Conservation (phyloP, 768 basidiomycete species). For the Filobasidium floriforme region DNA sequence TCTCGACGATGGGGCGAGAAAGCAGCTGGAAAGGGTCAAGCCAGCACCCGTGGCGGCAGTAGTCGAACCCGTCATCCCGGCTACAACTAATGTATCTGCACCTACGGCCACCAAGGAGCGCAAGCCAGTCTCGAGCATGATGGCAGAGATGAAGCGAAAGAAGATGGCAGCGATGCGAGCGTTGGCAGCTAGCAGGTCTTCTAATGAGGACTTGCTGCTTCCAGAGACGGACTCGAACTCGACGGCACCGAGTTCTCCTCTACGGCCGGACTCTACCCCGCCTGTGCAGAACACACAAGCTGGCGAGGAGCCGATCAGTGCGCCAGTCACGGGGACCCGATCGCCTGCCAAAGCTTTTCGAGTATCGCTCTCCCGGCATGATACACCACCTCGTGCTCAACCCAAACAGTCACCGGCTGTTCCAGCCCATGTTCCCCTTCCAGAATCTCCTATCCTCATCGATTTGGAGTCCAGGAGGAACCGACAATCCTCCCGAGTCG, state of each 20-base stretch:
- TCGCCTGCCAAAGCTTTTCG: not conserved
- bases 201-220: slow-evolving; percentile 1
- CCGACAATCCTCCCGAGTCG: not conserved
- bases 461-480: not conserved
- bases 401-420: not conserved
- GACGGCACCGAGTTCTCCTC: not conserved
- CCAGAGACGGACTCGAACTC: not conserved
- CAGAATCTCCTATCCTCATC: not conserved
- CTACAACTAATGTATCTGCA: not conserved
- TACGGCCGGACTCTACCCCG: not conserved
- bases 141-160: slow-evolving; percentile 7
- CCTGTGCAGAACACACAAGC: no score
- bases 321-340: not conserved
- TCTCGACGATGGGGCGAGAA: slow-evolving; percentile 63
- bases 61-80: not conserved
- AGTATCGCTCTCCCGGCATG: not conserved
- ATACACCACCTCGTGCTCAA: not conserved
- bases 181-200: not conserved
- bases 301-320: no score
- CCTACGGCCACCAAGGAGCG: not conserved
- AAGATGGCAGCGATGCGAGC: slow-evolving; percentile 7
- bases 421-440: not conserved
- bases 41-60: slow-evolving; percentile 44
- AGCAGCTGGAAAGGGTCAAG: slow-evolving; percentile 78
- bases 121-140: not conserved